A percentile compares a stretch with the other conserved stretches of the same genome.
Evolutionary conservation across 176 grass and related monocot species (phyloP).

Genomic region (Tillandsia leiboldiana): DNA sequence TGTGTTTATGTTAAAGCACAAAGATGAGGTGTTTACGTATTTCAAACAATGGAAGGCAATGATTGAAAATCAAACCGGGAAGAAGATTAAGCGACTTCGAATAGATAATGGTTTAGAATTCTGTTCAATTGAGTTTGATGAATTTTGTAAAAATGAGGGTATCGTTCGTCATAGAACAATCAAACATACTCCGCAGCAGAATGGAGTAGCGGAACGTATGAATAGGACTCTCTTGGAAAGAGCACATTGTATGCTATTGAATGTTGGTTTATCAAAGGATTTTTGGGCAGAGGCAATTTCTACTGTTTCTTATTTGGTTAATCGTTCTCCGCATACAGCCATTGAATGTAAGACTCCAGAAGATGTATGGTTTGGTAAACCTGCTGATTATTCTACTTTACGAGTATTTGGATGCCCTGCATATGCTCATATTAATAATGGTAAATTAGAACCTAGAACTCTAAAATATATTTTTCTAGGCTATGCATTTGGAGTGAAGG

Average conservation of each 20-base stretch:
- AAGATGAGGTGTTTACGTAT: neutral
- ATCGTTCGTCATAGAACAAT: neutral
- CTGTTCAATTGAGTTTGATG: neutral
- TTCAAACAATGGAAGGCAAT: neutral
- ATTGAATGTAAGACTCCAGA: slow-evolving; percentile 8
- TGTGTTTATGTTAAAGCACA: neutral
- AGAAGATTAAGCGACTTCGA: neutral
- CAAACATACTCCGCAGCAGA: neutral
- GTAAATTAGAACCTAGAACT: no score
- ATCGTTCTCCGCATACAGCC: no score
- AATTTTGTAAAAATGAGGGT: neutral
- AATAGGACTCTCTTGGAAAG: slow-evolving; percentile 20
- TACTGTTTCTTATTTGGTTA: neutral
- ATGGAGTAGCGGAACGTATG: slow-evolving; percentile 11
- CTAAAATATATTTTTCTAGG: slow-evolving; percentile 16
- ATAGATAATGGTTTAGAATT: neutral
- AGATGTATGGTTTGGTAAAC: slow-evolving; percentile 9
- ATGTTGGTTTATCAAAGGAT: neutral
- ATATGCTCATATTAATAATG: neutral
- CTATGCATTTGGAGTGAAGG: slow-evolving; percentile 7
- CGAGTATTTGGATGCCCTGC: slow-evolving; percentile 10
- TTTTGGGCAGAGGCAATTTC: slow-evolving; percentile 4
- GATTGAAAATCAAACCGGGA: neutral
- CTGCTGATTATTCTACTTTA: slow-evolving; percentile 3
- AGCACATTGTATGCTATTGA: slow-evolving; percentile 12